These are phyloP conservation scores for Zalaria obscura DNA, from an alignment of 2,329 filamentous ascomycete genomes.

Conservation along the genomic window DNA sequence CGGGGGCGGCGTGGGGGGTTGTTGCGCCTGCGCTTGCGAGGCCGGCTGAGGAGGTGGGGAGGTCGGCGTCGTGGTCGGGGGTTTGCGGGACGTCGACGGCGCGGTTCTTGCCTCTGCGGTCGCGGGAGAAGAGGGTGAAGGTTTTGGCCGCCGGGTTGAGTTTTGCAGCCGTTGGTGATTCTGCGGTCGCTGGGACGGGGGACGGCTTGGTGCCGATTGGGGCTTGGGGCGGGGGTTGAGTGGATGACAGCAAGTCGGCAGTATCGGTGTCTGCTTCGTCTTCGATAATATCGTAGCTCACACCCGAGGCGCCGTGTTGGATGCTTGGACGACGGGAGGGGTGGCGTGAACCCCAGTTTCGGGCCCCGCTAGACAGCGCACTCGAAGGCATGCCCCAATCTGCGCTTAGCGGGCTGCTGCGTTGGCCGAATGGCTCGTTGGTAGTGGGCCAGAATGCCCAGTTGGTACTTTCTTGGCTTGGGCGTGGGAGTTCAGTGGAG, in stretches of 20 bases:
- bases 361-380: constrained; percentile 6
- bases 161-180: constrained; percentile 39
- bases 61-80: constrained; percentile 1
- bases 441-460: constrained; percentile 50
- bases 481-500: constrained; percentile 52
- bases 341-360: constrained; percentile 43
- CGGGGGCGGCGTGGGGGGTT: constrained; percentile 7
- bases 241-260: constrained; percentile 26
- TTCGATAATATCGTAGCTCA: constrained; percentile 38
- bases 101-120: constrained; percentile 23
- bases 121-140: constrained; percentile 54
- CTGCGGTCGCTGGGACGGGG: constrained; percentile 15
- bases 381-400: constrained; percentile 34
- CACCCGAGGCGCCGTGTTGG: constrained; percentile 59
- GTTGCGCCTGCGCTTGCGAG: constrained; percentile 2
- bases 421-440: constrained; percentile 36
- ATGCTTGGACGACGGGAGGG: constrained; percentile 70
- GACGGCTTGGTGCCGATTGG: constrained; percentile 58
- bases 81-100: constrained; percentile 11
- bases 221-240: constrained; percentile 40
- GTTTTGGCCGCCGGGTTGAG: constrained; percentile 83
- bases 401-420: constrained; percentile 36
- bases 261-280: constrained; percentile 35
- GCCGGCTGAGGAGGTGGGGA: background rate
- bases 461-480: constrained; percentile 56